Evolutionary conservation across 139 green algal species (phyloP).

Genomic region (Desmodesmus armatus): DNA sequence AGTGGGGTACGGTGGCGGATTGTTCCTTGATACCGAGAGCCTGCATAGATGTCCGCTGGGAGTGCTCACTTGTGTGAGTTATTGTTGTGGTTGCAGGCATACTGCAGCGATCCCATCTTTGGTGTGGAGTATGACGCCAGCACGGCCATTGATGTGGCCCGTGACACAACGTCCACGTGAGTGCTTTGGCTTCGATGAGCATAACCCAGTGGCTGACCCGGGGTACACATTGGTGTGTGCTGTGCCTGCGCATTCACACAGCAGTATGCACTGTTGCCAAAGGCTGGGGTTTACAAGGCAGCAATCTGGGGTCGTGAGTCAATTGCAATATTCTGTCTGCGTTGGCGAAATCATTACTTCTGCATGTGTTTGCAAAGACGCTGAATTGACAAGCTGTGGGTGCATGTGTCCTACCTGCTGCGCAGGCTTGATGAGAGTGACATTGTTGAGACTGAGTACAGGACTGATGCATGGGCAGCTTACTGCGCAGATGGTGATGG

Average conservation of each 20-base stretch:
- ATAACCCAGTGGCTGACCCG: no score
- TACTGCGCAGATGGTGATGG: conserved; percentile 68
- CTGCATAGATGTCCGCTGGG: background rate
- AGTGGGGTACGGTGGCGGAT: no score
- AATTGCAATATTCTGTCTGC: no score
- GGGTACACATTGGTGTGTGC: no score
- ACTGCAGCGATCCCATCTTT: conserved; percentile 65
- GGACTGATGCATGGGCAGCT: conserved; percentile 63
- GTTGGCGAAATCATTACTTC: no score
- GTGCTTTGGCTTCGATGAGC: no score
- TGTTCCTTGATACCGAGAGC: no score
- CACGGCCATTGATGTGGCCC: background rate
- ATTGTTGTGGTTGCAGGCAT: conserved; percentile 55
- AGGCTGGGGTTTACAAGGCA: no score
- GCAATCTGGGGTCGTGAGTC: no score
- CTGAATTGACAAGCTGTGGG: background rate
- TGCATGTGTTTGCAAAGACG: no score
- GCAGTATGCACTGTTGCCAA: no score
- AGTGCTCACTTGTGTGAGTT: background rate
- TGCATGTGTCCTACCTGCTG: background rate
- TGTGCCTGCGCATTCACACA: no score
- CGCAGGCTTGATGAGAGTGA: conserved; percentile 70
- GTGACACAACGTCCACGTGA: background rate
- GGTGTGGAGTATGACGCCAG: conserved; percentile 66
- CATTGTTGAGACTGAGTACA: conserved; percentile 56